Evolutionary conservation across 75 land plant species (phyloP).

Genomic region (Pinus tabuliformis): DNA sequence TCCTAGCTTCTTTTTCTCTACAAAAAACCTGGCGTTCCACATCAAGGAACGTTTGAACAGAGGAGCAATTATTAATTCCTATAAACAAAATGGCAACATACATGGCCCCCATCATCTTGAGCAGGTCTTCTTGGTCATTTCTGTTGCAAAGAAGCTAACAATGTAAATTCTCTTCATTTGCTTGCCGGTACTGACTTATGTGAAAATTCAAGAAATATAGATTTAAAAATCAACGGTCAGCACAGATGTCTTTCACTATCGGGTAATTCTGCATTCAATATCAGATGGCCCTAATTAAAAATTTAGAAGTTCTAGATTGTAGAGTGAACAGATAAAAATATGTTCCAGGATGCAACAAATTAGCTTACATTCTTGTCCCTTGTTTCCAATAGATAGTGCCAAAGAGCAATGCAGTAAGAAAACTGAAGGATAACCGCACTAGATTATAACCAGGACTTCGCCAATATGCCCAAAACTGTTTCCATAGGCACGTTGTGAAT

Average conservation of each 20-base stretch:
- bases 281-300: not conserved
- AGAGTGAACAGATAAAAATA: not conserved
- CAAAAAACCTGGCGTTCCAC: constrained; percentile 35
- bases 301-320: not conserved
- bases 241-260: not conserved
- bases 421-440: constrained; percentile 48
- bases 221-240: not conserved
- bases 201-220: not conserved
- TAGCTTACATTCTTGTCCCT: constrained; percentile 54
- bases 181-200: not conserved
- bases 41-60: constrained; percentile 40
- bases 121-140: constrained; percentile 14
- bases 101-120: constrained; percentile 35
- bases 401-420: constrained; percentile 39
- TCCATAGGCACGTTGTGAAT: constrained; percentile 46
- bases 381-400: constrained; percentile 67
- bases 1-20: constrained; percentile 38
- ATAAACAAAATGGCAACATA: constrained; percentile 33
- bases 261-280: not conserved
- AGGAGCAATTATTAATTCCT: constrained; percentile 34
- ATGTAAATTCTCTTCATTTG: not conserved
- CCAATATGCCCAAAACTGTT: constrained; percentile 78
- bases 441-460: constrained; percentile 67
- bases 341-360: not conserved
- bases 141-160: constrained; percentile 11